Conservation (phyloP, 2,329 filamentous ascomycete species). For the Pseudogymnoascus sp. region DNA sequence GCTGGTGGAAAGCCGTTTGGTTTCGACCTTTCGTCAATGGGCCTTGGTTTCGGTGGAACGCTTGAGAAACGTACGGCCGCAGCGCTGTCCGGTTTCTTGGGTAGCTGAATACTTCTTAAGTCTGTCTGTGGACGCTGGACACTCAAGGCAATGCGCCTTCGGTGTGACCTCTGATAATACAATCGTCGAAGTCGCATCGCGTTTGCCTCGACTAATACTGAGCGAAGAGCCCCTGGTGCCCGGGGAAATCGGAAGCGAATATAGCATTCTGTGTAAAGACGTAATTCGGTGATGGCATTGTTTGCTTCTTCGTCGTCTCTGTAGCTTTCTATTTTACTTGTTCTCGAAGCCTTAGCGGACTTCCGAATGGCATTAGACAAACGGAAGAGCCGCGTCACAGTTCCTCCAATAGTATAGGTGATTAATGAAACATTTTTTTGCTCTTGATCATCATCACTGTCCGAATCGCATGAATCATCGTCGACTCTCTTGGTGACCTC, state of each 20-base stretch:
- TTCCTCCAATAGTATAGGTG: conserved; percentile 20
- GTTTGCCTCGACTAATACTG: conserved; percentile 17
- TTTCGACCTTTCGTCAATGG: too few species aligned
- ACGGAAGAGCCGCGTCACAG: conserved; percentile 25
- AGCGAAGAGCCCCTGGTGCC: conserved; percentile 21
- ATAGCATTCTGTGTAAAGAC: conserved; percentile 25
- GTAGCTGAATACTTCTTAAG: background rate
- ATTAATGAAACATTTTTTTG: conserved; percentile 20
- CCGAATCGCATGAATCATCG: background rate
- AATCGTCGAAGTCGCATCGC: conserved; percentile 18
- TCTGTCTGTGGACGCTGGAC: background rate
- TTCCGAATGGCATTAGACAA: conserved; percentile 24
- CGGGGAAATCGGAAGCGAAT: conserved; percentile 22
- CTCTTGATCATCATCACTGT: background rate
- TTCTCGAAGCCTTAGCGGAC: conserved; percentile 18
- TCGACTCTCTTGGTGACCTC: conserved; percentile 12
- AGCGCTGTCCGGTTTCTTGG: conserved; percentile 13
- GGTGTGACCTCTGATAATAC: conserved; percentile 17
- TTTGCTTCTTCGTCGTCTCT: conserved; percentile 24
- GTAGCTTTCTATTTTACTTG: conserved; percentile 13
- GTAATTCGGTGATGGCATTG: conserved; percentile 22
- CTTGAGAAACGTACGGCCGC: conserved; percentile 10
- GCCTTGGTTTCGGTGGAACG: too few species aligned
- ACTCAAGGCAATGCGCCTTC: conserved; percentile 16
- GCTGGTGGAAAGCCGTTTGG: background rate